phyloP scores from a whole-genome alignment of 2,329 filamentous ascomycete genomes.

The Keithomyces neogunnii region DNA sequence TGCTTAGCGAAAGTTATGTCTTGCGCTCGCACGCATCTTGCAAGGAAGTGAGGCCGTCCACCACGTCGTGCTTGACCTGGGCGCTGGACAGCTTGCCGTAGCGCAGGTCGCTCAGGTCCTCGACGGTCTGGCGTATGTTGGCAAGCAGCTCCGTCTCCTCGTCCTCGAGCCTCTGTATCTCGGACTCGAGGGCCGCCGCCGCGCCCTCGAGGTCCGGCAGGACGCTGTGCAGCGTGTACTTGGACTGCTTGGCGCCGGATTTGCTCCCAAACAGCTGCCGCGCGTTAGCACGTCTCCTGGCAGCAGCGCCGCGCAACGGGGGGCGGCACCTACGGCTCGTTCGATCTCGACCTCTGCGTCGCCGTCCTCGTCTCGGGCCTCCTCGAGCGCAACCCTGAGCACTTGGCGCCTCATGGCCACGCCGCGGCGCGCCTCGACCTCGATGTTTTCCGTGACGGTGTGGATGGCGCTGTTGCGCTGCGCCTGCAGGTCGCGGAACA shows the following conservation, averaged over 20 bases:
- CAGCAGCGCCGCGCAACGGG: background rate
- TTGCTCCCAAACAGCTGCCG: conserved; percentile 48
- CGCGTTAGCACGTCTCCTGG: background rate
- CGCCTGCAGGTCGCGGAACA: conserved; percentile 75
- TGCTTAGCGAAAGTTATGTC: conserved; percentile 9
- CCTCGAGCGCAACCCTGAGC: conserved; percentile 41
- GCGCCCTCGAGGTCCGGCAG: conserved; percentile 63
- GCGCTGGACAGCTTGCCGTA: conserved; percentile 67
- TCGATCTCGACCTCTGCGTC: conserved; percentile 59
- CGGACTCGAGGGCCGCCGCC: conserved; percentile 53
- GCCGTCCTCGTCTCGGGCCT: conserved; percentile 40
- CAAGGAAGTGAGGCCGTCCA: conserved; percentile 49
- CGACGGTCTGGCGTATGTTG: conserved; percentile 57
- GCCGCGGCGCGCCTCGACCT: conserved; percentile 54
- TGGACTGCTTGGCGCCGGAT: conserved; percentile 34
- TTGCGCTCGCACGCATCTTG: conserved; percentile 53
- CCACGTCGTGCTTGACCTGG: conserved; percentile 55
- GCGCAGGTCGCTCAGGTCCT: conserved; percentile 70
- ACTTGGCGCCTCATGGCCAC: conserved; percentile 50
- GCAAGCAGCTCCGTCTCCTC: conserved; percentile 54
- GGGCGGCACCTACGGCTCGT: conserved; percentile 35
- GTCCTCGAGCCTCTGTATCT: conserved; percentile 56
- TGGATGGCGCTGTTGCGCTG: conserved; percentile 64
- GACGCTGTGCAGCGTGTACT: conserved; percentile 56
- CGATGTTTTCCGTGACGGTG: conserved; percentile 55